Evolutionary conservation across 768 basidiomycete genomes (phyloP), one percentile per base, ranked within the genome.

Genomic region (Antrodiella citrinella): DNA sequence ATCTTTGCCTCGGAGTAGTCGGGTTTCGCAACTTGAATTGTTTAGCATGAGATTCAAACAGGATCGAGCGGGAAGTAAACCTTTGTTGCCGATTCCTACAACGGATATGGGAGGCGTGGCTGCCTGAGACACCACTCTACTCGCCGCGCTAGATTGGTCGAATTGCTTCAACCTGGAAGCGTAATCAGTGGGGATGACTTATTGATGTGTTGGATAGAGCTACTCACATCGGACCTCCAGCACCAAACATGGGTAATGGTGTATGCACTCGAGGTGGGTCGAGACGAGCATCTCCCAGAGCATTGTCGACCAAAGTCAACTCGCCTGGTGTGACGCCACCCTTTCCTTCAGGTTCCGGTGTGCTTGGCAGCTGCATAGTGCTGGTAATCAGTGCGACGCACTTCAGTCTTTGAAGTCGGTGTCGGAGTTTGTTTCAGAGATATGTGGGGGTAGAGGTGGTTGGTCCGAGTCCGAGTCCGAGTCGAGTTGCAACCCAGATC

Each of bases 1-100:
- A 99, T 96, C 78, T 98, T 99, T 30, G 91, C 91, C 63, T 97
- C 94, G 2, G 93, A 96, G 60, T 98, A 98, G 62, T 99, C 96
- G 4, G 96, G 96, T 66, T 95, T 97, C 48, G 89, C 86, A 44
- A 95, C 91, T 93, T 49, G 35, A 53, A 38, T 26, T 4, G 51
- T 56, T 43, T 18, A n/a, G n/a, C n/a, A n/a, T n/a, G n/a, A n/a
- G n/a, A n/a, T n/a, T n/a, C n/a, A n/a, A n/a, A n/a, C n/a, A n/a
- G n/a, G n/a, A n/a, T n/a, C n/a, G n/a, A n/a, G n/a, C n/a, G n/a
- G n/a, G n/a, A 26, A 49, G 12, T 26, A 45, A 56, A 89, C 91
- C 91, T 75, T 91, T 93, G 56, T 81, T 83, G 26, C 91, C 91
- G 51, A 93, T 93, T 12, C 91, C 91, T 51, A 87, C 88, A 2